Conservation (phyloP, 2,329 filamentous ascomycete genomes). For the Zymoseptoria pseudotritici region DNA sequence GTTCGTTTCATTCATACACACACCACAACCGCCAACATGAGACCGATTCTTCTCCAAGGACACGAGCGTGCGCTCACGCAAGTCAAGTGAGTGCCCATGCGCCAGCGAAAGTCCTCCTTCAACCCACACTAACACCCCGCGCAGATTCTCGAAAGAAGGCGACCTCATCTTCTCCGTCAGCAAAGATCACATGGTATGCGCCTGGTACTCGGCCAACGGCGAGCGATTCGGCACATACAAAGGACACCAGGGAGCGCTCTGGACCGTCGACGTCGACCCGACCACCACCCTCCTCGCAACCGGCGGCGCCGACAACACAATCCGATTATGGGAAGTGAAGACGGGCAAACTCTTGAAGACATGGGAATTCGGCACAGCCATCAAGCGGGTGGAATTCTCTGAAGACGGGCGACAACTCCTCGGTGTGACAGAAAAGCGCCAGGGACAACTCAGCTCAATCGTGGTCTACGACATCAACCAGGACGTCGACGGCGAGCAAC, state of each 20-base stretch:
- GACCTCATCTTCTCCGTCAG: conserved; percentile 93
- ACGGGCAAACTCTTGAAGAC: conserved; percentile 88
- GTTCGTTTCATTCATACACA: neutral
- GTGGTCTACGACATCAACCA: conserved; percentile 83
- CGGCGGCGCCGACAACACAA: conserved; percentile 95
- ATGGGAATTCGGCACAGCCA: conserved; percentile 94
- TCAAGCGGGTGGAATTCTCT: conserved; percentile 97
- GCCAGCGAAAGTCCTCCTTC: neutral
- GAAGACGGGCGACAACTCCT: conserved; percentile 86
- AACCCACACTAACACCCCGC: conserved; percentile 11
- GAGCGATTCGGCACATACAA: conserved; percentile 95
- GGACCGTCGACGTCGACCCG: conserved; percentile 95
- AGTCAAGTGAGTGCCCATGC: conserved; percentile 16
- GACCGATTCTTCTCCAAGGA: conserved; percentile 90
- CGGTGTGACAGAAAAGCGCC: conserved; percentile 96
- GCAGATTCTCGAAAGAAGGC: conserved; percentile 84
- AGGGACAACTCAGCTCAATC: conserved; percentile 91
- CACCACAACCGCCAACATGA: conserved; percentile 59
- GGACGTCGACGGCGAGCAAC: conserved; percentile 76
- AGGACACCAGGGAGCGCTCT: conserved; percentile 95
- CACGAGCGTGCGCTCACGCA: conserved; percentile 50
- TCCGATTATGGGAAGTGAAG: conserved; percentile 93
- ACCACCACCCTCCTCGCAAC: conserved; percentile 86
- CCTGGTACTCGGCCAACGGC: conserved; percentile 95
- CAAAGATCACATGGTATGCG: conserved; percentile 95